A percentile compares a stretch with the other conserved stretches of the same genome.
These are phyloP conservation scores for Kandelia obovata DNA, from an alignment of 345 rosid genomes.

Conservation along the genomic window DNA sequence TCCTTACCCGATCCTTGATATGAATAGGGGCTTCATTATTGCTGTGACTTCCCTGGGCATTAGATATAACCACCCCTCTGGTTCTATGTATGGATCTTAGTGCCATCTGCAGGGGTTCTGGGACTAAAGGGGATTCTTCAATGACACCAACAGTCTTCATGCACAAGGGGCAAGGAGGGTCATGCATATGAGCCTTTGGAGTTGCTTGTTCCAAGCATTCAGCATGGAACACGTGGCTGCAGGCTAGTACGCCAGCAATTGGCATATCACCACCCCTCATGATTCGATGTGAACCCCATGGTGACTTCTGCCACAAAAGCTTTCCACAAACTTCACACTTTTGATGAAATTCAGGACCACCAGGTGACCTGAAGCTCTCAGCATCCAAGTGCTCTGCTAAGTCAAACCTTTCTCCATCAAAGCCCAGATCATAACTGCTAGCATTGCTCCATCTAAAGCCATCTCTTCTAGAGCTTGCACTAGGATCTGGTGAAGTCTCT, in stretches of 20 bases:
- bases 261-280: constrained; percentile 78
- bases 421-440: constrained; percentile 58
- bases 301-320: constrained; percentile 64
- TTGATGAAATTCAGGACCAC: constrained; percentile 27
- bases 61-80: constrained; percentile 44
- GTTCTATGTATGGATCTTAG: constrained; percentile 56
- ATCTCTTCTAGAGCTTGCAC: constrained; percentile 64
- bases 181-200: constrained; percentile 55
- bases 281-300: constrained; percentile 76
- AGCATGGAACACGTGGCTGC: constrained; percentile 81
- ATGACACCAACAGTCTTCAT: constrained; percentile 40
- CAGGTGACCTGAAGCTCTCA: constrained; percentile 36
- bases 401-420: constrained; percentile 53
- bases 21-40: constrained; percentile 29
- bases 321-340: constrained; percentile 78
- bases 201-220: constrained; percentile 87
- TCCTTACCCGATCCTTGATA: constrained; percentile 32
- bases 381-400: constrained; percentile 35
- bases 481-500: constrained; percentile 52
- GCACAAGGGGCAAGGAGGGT: constrained; percentile 74
- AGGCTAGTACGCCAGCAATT: constrained; percentile 64
- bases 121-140: constrained; percentile 42
- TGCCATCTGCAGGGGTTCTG: constrained; percentile 67
- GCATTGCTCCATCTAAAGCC: constrained; percentile 74
- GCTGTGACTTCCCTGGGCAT: constrained; percentile 28